Evolutionary conservation across 805 yeast genomes (phyloP).

Genomic region (Yarrowia sp.): DNA sequence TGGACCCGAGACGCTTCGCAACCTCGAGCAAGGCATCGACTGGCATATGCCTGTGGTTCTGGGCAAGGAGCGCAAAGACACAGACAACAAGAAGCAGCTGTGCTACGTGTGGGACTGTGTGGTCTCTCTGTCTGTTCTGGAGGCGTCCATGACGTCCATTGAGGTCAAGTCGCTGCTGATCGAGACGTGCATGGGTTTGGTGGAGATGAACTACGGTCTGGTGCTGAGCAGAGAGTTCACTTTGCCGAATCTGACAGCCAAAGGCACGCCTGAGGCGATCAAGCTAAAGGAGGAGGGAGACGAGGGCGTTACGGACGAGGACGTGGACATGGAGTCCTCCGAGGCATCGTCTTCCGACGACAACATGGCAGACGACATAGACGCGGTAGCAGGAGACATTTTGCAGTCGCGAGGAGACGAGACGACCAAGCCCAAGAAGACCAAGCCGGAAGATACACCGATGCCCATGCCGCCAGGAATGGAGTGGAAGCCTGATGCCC

Average conservation of each 20-base stretch:
- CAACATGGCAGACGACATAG: slow-evolving; percentile 17
- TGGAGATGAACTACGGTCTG: slow-evolving; percentile 55
- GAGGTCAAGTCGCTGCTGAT: slow-evolving; percentile 64
- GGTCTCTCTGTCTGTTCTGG: slow-evolving; percentile 59
- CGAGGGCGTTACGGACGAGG: neutral
- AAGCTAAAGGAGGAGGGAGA: slow-evolving; percentile 6
- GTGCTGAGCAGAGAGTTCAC: slow-evolving; percentile 59
- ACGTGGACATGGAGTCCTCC: neutral
- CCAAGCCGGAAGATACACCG: neutral
- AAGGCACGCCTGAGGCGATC: slow-evolving; percentile 58
- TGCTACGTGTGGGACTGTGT: slow-evolving; percentile 79
- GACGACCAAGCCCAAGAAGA: neutral
- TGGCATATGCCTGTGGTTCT: slow-evolving; percentile 87
- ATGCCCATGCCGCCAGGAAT: slow-evolving; percentile 23
- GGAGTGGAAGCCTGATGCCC: slow-evolving; percentile 25
- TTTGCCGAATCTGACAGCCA: slow-evolving; percentile 68
- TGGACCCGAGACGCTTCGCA: slow-evolving; percentile 57
- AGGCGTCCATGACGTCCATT: slow-evolving; percentile 56
- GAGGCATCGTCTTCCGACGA: neutral
- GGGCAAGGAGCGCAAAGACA: slow-evolving; percentile 51
- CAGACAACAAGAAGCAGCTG: slow-evolving; percentile 62
- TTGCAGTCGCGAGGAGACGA: slow-evolving; percentile 9
- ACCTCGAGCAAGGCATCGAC: slow-evolving; percentile 61
- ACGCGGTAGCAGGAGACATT: neutral
- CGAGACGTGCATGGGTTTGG: slow-evolving; percentile 82